A percentile compares a stretch with the other conserved stretches of the same genome.
phyloP scores from a whole-genome alignment of 1,284 basidiomycete genomes.

The Wallemia mellicola region DNA sequence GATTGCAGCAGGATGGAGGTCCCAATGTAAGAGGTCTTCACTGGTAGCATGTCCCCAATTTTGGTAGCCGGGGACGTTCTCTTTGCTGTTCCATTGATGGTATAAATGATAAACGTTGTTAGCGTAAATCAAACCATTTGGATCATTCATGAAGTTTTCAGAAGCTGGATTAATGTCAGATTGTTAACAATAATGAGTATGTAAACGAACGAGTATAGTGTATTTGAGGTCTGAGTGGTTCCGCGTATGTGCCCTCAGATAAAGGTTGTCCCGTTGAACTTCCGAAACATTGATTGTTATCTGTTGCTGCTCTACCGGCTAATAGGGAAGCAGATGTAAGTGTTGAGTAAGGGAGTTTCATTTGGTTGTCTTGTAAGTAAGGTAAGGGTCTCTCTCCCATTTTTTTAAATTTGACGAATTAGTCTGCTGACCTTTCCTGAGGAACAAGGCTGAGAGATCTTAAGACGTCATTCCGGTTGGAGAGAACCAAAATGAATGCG shows the following conservation, averaged over 20 bases:
- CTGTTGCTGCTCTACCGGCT: neutral
- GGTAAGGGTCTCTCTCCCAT: too few species aligned
- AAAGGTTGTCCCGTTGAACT: neutral
- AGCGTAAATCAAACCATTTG: conserved; percentile 15
- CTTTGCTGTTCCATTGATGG: conserved; percentile 18
- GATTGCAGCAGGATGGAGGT: conserved; percentile 16
- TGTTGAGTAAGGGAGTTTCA: neutral
- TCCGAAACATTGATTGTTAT: neutral
- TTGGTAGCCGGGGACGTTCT: conserved; percentile 16
- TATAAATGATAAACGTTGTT: conserved; percentile 19
- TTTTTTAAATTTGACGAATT: too few species aligned
- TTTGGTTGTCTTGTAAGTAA: too few species aligned
- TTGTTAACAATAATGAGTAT: neutral
- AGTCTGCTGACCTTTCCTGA: too few species aligned
- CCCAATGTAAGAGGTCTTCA: conserved; percentile 18
- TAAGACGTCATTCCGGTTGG: too few species aligned
- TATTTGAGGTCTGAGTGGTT: neutral
- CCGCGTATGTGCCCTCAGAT: neutral
- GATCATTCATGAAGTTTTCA: conserved; percentile 19
- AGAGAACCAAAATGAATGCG: too few species aligned
- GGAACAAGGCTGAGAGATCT: too few species aligned
- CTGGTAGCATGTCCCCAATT: conserved; percentile 20
- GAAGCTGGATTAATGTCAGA: neutral
- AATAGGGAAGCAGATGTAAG: neutral
- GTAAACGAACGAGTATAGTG: neutral